Base-by-base conservation (phyloP, 2,329 filamentous ascomycete species). In the Amesomyces nigricolor region DNA sequence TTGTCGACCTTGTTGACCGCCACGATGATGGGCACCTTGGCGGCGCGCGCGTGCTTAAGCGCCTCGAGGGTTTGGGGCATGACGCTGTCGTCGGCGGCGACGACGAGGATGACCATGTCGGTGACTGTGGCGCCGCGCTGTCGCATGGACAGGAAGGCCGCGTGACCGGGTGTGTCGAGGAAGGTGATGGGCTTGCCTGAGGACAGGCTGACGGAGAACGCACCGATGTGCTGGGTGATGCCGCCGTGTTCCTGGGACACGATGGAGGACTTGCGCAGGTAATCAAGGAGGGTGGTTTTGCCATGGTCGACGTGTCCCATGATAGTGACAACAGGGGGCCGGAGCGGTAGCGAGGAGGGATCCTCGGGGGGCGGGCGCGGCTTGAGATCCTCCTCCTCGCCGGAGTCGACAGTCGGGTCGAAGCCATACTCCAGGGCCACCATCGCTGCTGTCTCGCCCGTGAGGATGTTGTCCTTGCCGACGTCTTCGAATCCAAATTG, bases 301-400 rank as follows among this genome's bases (percentile, higher is more conserved):
- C 94, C 94, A 70, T 99, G 94, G 68, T 99, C 95, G 64, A 99
- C 94, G 62, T 99, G 94, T 2, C 94, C 94, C 95, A 99, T 99
- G 66, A 99, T 99, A 0, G 95, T 97, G 39, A 99, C 91, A 37
- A 99, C 90, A 0, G 94, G 95, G 7, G 94, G 92, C 14, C 95
- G 83, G 35, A 76, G 71, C 2, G 91, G 90, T 7, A 96, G 72
- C 13, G 71, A 64, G 0, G 87, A 82, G 47, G 76, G 79, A 68
- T 92, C 89, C 64, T 85, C 84, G 8, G 83, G 81, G 26, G 78
- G 74, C 1, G 90, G 86, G 10, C 85, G 81, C 22, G 88, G 79
- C 58, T 79, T 80, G 39, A 99, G 73, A 69, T 99, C 92, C 44
- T 83, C 76, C 1, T 74, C 69, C 46, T 86, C 83, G 16, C 76